Conservation (phyloP, 2,329 filamentous ascomycete species). For the Corniculantispora saksenae region DNA sequence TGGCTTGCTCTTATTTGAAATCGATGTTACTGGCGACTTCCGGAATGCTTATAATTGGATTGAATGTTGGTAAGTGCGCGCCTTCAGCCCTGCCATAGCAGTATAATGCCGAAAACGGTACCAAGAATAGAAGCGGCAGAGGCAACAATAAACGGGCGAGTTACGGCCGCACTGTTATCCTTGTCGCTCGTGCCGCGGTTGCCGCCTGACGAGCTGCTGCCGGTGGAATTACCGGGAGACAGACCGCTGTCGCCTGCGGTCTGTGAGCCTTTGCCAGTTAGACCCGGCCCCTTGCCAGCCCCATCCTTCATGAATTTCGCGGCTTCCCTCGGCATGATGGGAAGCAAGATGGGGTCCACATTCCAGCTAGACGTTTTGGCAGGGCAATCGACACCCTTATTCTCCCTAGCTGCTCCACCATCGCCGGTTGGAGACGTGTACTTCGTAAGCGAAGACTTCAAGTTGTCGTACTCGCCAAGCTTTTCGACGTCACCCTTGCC, state of each 20-base stretch:
- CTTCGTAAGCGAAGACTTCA: constrained; percentile 49
- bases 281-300: constrained; percentile 55
- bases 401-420: constrained; percentile 51
- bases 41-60: too few relatives aligned
- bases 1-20: too few relatives aligned
- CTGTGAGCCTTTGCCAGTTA: constrained; percentile 56
- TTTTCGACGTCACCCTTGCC: constrained; percentile 52
- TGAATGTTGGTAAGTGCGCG: too few relatives aligned
- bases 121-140: too few relatives aligned
- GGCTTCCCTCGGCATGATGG: constrained; percentile 53
- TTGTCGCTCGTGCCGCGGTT: constrained; percentile 26
- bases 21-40: too few relatives aligned
- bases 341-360: constrained; percentile 50
- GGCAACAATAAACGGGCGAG: too few relatives aligned
- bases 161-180: constrained; percentile 32
- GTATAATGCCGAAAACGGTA: too few relatives aligned
- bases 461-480: constrained; percentile 60
- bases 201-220: constrained; percentile 34
- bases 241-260: constrained; percentile 48
- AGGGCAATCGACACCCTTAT: constrained; percentile 51
- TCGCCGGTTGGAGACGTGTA: constrained; percentile 53
- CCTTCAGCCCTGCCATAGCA: too few relatives aligned
- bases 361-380: constrained; percentile 51
- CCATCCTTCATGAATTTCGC: constrained; percentile 55
- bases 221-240: constrained; percentile 44